Percentiles rank a stretch among this genome's conserved stretches.
Conservation (phyloP, 176 grass and related monocot genomes). For the Urochloa ruziziensis region DNA sequence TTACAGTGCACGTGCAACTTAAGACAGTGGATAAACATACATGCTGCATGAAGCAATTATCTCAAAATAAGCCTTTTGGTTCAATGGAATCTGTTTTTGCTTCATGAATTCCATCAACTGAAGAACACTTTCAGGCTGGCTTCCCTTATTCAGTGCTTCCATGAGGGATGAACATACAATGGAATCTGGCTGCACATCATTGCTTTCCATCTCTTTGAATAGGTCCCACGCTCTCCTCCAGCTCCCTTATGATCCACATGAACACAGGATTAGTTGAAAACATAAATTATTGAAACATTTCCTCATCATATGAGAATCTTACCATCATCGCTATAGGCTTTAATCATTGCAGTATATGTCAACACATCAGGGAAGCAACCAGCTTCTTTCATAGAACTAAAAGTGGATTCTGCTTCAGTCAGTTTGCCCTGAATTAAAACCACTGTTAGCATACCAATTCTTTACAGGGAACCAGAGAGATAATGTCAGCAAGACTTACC, state of each 20-base stretch:
- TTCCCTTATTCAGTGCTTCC: conserved; percentile 71
- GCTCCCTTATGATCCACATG: conserved; percentile 56
- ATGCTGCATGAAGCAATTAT: conserved; percentile 89
- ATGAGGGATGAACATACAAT: conserved; percentile 85
- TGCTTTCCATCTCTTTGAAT: conserved; percentile 75
- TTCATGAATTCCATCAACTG: conserved; percentile 75
- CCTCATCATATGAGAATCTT: conserved; percentile 37
- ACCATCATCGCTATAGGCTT: conserved; percentile 72
- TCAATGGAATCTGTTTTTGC: conserved; percentile 66
- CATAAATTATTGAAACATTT: conserved; percentile 4
- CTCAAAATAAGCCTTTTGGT: conserved; percentile 71
- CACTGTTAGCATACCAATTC: conserved; percentile 27
- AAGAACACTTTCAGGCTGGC: conserved; percentile 67
- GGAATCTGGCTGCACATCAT: conserved; percentile 55
- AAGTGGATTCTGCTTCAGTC: conserved; percentile 73
- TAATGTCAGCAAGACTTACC: conserved; percentile 38
- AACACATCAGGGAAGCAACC: conserved; percentile 86
- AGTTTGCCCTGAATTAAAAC: conserved; percentile 70
- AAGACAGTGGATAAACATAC: conserved; percentile 49
- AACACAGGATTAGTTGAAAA: conserved; percentile 35
- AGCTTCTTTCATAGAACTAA: conserved; percentile 68
- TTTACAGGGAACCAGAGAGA: conserved; percentile 31
- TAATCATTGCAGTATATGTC: conserved; percentile 89
- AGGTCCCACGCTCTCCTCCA: conserved; percentile 75
- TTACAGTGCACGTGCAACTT: conserved; percentile 7